A percentile compares a stretch with the other conserved stretches of the same genome.
Evolutionary conservation across 371 early-diverging fungal species (phyloP).

Genomic region (Actinomortierella ambigua): DNA sequence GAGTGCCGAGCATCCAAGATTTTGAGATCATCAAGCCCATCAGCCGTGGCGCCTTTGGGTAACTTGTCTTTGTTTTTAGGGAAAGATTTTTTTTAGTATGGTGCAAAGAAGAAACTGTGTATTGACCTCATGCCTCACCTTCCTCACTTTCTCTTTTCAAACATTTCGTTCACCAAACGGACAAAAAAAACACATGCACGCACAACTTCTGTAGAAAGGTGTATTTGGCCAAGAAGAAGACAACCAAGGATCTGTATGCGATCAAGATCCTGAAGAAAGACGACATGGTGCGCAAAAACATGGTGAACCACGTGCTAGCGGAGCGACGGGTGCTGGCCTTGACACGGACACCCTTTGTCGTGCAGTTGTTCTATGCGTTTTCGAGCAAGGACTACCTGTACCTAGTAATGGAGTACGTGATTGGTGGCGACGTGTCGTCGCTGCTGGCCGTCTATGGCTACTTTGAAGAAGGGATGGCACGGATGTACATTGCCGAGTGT

Average conservation of each 20-base stretch:
- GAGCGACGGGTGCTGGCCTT: conserved; percentile 88
- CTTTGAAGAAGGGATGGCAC: conserved; percentile 85
- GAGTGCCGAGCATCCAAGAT: conserved; percentile 79
- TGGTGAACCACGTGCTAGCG: conserved; percentile 91
- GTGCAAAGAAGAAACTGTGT: too few relatives aligned
- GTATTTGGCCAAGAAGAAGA: conserved; percentile 81
- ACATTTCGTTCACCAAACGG: too few relatives aligned
- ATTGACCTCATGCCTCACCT: not conserved
- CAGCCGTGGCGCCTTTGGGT: conserved; percentile 88
- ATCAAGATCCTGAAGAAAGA: conserved; percentile 92
- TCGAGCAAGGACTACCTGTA: conserved; percentile 90
- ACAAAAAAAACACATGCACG: too few relatives aligned
- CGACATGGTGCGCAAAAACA: conserved; percentile 92
- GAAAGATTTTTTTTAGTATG: too few relatives aligned
- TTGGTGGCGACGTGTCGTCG: conserved; percentile 95
- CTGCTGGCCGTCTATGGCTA: conserved; percentile 75
- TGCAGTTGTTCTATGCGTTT: conserved; percentile 90
- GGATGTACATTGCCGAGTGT: conserved; percentile 91
- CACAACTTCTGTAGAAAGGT: conserved; percentile 59
- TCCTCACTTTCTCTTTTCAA: not conserved
- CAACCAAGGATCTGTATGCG: conserved; percentile 89
- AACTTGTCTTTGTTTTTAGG: not conserved
- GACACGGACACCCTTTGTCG: conserved; percentile 89
- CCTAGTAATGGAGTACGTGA: conserved; percentile 96
- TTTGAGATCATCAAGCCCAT: conserved; percentile 89